Conservation (phyloP, 345 rosid genomes). For the Gossypium australe region DNA sequence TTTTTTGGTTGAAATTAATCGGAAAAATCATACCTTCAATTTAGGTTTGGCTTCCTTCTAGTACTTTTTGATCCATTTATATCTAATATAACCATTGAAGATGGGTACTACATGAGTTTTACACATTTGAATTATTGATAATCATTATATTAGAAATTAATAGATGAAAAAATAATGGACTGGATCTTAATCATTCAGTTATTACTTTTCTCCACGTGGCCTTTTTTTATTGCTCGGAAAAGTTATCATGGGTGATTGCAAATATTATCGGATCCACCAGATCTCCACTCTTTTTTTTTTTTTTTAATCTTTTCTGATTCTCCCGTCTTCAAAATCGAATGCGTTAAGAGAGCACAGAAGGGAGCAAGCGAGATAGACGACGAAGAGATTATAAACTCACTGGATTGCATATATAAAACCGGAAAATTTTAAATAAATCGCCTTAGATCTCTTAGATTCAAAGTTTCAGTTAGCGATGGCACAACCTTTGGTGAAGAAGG, state of each 20-base stretch:
- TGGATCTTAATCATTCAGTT: too few relatives aligned
- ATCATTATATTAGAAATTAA: too few relatives aligned
- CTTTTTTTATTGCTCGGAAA: neutral
- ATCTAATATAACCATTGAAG: too few relatives aligned
- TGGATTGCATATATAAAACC: neutral
- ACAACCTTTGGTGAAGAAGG: slow-evolving; percentile 90
- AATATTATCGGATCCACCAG: neutral
- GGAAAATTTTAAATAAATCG: neutral
- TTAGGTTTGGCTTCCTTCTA: too few relatives aligned
- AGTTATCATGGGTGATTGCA: neutral
- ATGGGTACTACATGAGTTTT: too few relatives aligned
- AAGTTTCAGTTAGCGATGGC: slow-evolving; percentile 53
- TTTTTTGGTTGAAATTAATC: too few relatives aligned
- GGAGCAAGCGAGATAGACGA: neutral
- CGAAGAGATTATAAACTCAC: slow-evolving; percentile 18
- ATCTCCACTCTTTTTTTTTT: neutral
- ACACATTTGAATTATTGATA: too few relatives aligned
- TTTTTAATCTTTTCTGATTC: neutral
- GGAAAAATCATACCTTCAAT: too few relatives aligned
- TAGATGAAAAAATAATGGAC: too few relatives aligned
- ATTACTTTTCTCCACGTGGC: slow-evolving; percentile 7
- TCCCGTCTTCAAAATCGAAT: neutral
- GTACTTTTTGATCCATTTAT: too few relatives aligned
- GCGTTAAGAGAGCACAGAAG: neutral
- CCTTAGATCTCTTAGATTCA: slow-evolving; percentile 23